Conservation (phyloP, 2,329 filamentous ascomycete genomes). For the Cordyceps cicadae region DNA sequence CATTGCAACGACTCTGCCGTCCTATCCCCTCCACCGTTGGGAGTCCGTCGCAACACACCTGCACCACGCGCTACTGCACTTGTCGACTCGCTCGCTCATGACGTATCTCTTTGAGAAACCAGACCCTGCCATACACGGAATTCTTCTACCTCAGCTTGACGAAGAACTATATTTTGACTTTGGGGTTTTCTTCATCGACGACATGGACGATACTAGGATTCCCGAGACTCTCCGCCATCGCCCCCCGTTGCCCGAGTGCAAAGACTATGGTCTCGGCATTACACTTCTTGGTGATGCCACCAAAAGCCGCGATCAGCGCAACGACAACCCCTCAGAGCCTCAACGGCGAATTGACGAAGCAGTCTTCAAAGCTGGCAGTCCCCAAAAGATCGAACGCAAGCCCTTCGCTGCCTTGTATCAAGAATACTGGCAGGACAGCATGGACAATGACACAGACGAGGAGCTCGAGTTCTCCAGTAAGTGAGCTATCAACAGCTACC, state of each 20-base stretch:
- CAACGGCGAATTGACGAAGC: conserved; percentile 1
- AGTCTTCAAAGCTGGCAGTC: conserved; percentile 3
- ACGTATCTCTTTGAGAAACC: conserved; percentile 6
- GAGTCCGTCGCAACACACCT: neutral
- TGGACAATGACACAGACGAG: conserved; percentile 1
- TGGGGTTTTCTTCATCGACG: conserved; percentile 8
- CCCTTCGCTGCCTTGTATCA: conserved; percentile 2
- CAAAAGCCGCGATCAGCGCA: neutral
- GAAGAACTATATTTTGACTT: conserved; percentile 1
- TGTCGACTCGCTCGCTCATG: neutral
- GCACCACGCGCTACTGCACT: neutral
- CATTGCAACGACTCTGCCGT: neutral
- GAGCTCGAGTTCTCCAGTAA: conserved; percentile 7
- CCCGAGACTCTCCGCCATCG: conserved; percentile 6
- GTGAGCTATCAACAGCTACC: neutral
- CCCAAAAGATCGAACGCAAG: neutral
- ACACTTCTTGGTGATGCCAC: neutral
- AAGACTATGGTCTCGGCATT: neutral
- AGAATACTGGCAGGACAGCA: conserved; percentile 6
- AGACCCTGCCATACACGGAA: conserved; percentile 5
- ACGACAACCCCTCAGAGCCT: neutral
- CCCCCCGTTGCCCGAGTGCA: neutral
- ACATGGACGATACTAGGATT: neutral
- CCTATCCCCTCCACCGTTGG: neutral
- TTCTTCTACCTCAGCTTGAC: neutral